Percentiles rank a stretch among this genome's conserved stretches.
Conservation (phyloP, 495 filamentous ascomycete species). For the Neurospora sp. region DNA sequence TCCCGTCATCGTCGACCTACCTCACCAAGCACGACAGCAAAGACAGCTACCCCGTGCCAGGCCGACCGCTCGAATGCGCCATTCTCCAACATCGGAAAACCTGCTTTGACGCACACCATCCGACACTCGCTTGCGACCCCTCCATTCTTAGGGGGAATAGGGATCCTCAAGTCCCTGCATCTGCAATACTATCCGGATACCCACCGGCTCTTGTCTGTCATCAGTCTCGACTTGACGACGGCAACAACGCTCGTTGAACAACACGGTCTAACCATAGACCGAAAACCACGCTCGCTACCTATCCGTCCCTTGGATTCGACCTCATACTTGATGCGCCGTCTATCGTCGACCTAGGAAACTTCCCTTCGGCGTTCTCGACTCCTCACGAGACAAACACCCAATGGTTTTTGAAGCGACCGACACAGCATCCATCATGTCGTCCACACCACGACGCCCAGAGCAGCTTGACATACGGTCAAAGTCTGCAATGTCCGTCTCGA, state of each 20-base stretch:
- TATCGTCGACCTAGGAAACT: neutral
- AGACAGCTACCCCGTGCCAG: neutral
- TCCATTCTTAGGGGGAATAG: neutral
- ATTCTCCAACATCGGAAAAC: conserved; percentile 11
- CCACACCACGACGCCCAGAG: conserved; percentile 38
- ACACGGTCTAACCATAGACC: neutral
- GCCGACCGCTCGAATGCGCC: conserved; percentile 7
- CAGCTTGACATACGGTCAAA: conserved; percentile 54
- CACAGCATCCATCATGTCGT: conserved; percentile 30
- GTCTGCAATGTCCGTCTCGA: conserved; percentile 48
- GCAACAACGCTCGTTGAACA: neutral
- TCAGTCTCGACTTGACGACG: neutral
- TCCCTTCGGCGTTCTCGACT: neutral
- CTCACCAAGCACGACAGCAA: neutral
- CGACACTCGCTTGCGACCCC: conserved; percentile 7
- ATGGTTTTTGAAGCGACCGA: conserved; percentile 1
- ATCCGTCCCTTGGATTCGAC: conserved; percentile 16
- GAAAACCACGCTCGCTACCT: neutral
- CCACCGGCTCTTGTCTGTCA: conserved; percentile 2
- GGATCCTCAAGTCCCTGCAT: neutral
- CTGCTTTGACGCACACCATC: conserved; percentile 16
- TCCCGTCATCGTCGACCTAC: neutral
- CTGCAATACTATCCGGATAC: conserved; percentile 7
- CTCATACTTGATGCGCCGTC: conserved; percentile 27
- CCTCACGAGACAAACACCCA: neutral